phyloP scores from a whole-genome alignment of 441 rosid species.

The Macaranga tanarius region DNA sequence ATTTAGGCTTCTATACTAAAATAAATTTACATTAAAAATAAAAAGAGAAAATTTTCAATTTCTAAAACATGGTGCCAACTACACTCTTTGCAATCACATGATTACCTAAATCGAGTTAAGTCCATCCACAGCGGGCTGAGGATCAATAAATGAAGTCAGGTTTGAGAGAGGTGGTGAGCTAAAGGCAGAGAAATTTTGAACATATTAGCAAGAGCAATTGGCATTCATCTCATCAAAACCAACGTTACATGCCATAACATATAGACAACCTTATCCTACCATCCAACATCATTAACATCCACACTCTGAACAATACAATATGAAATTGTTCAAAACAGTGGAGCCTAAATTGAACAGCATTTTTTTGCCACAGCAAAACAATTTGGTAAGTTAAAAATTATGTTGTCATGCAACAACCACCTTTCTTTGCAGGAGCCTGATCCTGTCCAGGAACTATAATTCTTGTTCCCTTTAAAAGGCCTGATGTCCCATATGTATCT shows the following conservation, averaged over 20 bases:
- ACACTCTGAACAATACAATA: not conserved
- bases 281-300: not conserved
- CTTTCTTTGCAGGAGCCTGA: constrained; percentile 36
- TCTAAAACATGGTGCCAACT: no score
- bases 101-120: no score
- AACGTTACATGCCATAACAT: not conserved
- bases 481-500: constrained; percentile 38
- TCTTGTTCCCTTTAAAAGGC: constrained; percentile 64
- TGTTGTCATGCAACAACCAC: constrained; percentile 53
- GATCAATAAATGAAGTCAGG: no score
- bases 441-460: constrained; percentile 57
- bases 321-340: constrained; percentile 6
- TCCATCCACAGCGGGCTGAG: no score
- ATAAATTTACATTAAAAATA: no score
- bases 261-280: constrained; percentile 2
- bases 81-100: no score
- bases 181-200: no score
- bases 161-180: no score
- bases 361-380: not conserved
- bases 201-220: no score
- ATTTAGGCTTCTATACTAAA: no score
- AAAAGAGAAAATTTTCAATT: no score
- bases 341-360: constrained; percentile 21
- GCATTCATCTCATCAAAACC: no score
- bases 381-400: constrained; percentile 8